Conservation (phyloP, 306 rosid species). For the Cucurbita argyrosperma region DNA sequence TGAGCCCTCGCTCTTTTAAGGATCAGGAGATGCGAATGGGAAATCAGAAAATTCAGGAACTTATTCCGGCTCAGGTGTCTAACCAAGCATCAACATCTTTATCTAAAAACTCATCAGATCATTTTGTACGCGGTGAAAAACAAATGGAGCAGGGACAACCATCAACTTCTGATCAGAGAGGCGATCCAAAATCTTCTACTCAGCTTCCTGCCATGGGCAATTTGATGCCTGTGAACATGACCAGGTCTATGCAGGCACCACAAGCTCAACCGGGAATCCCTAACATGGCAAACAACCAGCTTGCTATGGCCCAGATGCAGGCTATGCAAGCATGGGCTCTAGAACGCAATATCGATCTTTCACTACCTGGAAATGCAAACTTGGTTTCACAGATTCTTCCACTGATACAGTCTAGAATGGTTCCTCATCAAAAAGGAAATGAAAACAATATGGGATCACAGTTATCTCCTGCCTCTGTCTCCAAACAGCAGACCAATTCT, state of each 20-base stretch:
- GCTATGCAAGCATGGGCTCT: slow-evolving; percentile 79
- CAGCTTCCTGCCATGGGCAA: slow-evolving; percentile 41
- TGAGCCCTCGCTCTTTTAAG: slow-evolving; percentile 48
- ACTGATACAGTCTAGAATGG: slow-evolving; percentile 60
- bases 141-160: slow-evolving; percentile 62
- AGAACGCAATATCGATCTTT: slow-evolving; percentile 68
- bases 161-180: slow-evolving; percentile 47
- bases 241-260: slow-evolving; percentile 48
- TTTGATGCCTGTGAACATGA: slow-evolving; percentile 44
- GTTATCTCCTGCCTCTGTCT: slow-evolving; percentile 42
- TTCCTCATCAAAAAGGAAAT: slow-evolving; percentile 43
- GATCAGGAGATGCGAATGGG: slow-evolving; percentile 75
- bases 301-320: slow-evolving; percentile 49
- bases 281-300: slow-evolving; percentile 52
- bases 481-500: slow-evolving; percentile 67
- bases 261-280: slow-evolving; percentile 46
- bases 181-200: slow-evolving; percentile 42
- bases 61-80: slow-evolving; percentile 42
- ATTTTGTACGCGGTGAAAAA: slow-evolving; percentile 57
- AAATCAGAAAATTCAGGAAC: slow-evolving; percentile 69
- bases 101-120: slow-evolving; percentile 48
- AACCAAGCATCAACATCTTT: slow-evolving; percentile 52
- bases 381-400: slow-evolving; percentile 62
- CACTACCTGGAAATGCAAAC: slow-evolving; percentile 61
- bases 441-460: slow-evolving; percentile 47